A percentile compares a stretch with the other conserved stretches of the same genome.
Conservation (phyloP, 2,329 filamentous ascomycete species). For the Clarireedia sp. region DNA sequence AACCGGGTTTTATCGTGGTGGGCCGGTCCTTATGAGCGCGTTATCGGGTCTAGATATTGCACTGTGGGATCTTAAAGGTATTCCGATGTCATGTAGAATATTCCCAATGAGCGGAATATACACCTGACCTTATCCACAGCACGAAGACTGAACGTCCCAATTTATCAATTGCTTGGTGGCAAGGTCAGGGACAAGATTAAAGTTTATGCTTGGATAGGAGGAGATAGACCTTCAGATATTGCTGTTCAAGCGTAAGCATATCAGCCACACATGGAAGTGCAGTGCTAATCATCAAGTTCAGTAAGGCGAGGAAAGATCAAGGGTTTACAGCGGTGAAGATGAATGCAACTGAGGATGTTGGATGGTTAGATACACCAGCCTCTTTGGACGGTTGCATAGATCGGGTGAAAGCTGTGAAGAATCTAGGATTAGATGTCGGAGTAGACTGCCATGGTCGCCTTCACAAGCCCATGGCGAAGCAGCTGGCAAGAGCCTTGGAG, state of each 20-base stretch:
- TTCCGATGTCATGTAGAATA: no score
- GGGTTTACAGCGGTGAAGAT: conserved; percentile 66
- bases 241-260: conserved; percentile 48
- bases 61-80: conserved; percentile 67
- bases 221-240: conserved; percentile 61
- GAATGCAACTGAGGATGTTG: conserved; percentile 70
- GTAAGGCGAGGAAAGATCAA: conserved; percentile 48
- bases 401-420: conserved; percentile 60
- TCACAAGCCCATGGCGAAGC: conserved; percentile 75
- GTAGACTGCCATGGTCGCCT: conserved; percentile 73
- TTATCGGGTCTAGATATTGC: conserved; percentile 72
- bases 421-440: conserved; percentile 62
- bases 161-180: conserved; percentile 67
- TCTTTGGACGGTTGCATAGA: conserved; percentile 56
- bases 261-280: background rate
- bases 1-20: conserved; percentile 66
- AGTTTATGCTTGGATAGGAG: conserved; percentile 74
- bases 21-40: conserved; percentile 73
- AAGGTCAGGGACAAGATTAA: conserved; percentile 62
- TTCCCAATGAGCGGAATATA: no score
- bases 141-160: conserved; percentile 54
- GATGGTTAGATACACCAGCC: conserved; percentile 66
- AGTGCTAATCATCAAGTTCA: conserved; percentile 20
- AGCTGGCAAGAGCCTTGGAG: conserved; percentile 59
- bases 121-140: conserved; percentile 30